Percentiles rank a stretch among this genome's conserved stretches.
Evolutionary conservation across 129 eudicot genomes (phyloP).

Genomic region (Helianthus annuus): HanXRQr2.0-SUNRISE NC_035445.2:147332745-147333244

Average conservation of each 20-base stretch:
- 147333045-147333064: slow-evolving; percentile 89
- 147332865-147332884: no score
- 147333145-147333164: not conserved
- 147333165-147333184: not conserved
- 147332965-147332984: slow-evolving; percentile 35
- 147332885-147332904: no score
- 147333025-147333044: slow-evolving; percentile 65
- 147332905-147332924: no score
- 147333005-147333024: slow-evolving; percentile 78
- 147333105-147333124: not conserved
- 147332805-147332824: no score
- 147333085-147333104: slow-evolving; percentile 75
- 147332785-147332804: no score
- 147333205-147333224: slow-evolving; percentile 94
- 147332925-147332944: no score
- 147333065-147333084: slow-evolving; percentile 66
- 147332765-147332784: no score
- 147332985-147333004: slow-evolving; percentile 90
- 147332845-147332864: no score
- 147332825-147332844: no score
- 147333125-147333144: not conserved
- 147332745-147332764: no score
- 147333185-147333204: slow-evolving; percentile 64
- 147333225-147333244: slow-evolving; percentile 96
- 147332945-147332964: no score